Base-by-base conservation (phyloP, 1,284 basidiomycete genomes). In the Ceratobasidium papillatum region DNA sequence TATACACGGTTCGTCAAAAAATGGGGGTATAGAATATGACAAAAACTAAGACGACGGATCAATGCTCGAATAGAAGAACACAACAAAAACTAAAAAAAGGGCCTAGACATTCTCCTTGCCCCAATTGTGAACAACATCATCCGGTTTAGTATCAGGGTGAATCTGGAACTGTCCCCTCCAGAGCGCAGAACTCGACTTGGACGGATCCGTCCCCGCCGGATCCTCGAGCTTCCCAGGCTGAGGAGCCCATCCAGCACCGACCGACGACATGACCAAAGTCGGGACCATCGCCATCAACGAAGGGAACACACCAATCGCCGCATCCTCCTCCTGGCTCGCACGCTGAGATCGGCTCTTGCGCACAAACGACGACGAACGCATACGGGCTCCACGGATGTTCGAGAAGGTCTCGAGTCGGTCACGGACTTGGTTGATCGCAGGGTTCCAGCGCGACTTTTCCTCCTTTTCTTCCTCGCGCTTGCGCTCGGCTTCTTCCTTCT, bases 271-370 rank as follows among this genome's bases (percentile, higher is more conserved):
- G 77, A 98, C 89, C 22, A 98, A 82, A 0, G 92, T 91, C 9
- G 95, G 96, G 0, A 95, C 90, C 93, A 97, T 96, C 2, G 94
- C 90, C 84, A 97, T 86, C 38, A 96, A 83, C 4, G 87, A 88
- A 14, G 93, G 87, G 49, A 58, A 34, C 11, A 69, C 43, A 59
- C 47, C 82, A 82, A 77, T 66, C 80, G 76, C 59, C 45, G 45
- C 8, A 79, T 79, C 38, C 76, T 79, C 34, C 38, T 43, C 19
- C 25, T 58, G 75, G 63, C 81, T 66, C 77, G 84, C 84, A 86
- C 85, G 85, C 11, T 88, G 87, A 12, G 87, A 87, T 47, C 93
- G 88, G 78, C 90, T 92, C 84, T 91, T 92, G 79, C 88, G 86
- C 63, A 95, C 93, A 78, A 97, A 91, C 14, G 91, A 92, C 7